Conservation (phyloP, 2,329 filamentous ascomycete genomes). For the Fusarium oligoseptatum region DNA sequence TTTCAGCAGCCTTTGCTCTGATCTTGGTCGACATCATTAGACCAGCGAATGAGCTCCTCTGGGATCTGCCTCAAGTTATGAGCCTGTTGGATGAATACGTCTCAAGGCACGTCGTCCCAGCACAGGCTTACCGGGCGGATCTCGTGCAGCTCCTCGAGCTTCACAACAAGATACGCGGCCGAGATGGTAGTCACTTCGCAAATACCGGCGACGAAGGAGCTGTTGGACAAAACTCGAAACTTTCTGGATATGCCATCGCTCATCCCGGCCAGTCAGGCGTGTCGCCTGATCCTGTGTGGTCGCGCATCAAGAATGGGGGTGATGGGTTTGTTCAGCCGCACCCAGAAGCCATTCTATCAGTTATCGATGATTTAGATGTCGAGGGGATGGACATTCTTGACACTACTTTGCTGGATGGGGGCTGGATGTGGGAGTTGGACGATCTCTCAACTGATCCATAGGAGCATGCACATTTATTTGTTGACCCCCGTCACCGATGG, state of each 20-base stretch:
- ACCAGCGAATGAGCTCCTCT: conserved; percentile 35
- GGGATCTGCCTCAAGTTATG: conserved; percentile 41
- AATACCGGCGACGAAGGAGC: background rate
- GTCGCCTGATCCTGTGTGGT: conserved; percentile 37
- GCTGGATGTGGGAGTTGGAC: conserved; percentile 35
- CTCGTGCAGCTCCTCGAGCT: conserved; percentile 33
- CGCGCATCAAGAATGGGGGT: conserved; percentile 13
- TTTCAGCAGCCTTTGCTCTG: conserved; percentile 36
- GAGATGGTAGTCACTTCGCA: background rate
- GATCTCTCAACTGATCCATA: background rate
- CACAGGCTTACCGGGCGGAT: conserved; percentile 34
- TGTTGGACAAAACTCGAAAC: background rate
- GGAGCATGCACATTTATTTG: background rate
- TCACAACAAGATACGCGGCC: conserved; percentile 28
- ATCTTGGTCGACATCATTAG: conserved; percentile 37
- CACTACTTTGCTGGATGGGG: conserved; percentile 23
- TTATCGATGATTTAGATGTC: conserved; percentile 32
- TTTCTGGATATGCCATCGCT: conserved; percentile 24
- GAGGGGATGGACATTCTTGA: conserved; percentile 14
- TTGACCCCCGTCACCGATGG: background rate
- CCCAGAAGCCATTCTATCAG: conserved; percentile 30
- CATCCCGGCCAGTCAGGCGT: conserved; percentile 11
- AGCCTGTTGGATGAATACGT: conserved; percentile 31
- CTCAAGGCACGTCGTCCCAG: conserved; percentile 32
- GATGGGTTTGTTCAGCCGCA: conserved; percentile 1